Base-by-base conservation (phyloP, 225 moss, liverwort and hornwort species). In the Marchantia paleacea region DNA sequence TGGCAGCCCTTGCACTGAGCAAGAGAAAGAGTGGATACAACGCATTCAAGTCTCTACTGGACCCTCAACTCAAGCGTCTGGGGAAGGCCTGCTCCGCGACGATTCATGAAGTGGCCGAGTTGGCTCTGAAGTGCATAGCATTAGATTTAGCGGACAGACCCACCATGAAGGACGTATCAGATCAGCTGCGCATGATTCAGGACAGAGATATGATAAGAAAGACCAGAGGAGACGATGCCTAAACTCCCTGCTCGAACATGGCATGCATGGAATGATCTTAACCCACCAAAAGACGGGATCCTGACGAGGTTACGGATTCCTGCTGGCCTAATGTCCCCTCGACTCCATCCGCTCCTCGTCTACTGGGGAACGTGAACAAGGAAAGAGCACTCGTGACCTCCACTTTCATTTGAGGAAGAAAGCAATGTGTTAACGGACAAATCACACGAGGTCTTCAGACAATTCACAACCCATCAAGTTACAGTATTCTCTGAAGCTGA, bases 161-260 rank as follows among this genome's bases (percentile, higher is more conserved):
- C n/a, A 73, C 67, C 57, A 80, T 85, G 80, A 80, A 80, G 80
- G 80, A 86, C 20, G 85, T 80, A 18, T 76, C 82, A 52, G 77
- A 82, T 57, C 85, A 83, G 67, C 72, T 85, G 79, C 79, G 85
- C 30, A 86, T 86, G 85, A 77, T 82, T 75, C 80, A 82, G 72
- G 85, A 82, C 53, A 79, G 85, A 73, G 85, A 82, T 22, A 52
- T 86, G 82, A 82, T 83, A 73, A 73, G 85, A 68, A 82, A n/a
- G 48, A 85, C 79, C 49, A 82, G 80, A 86, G 80, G 76, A 55
- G 85, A 86, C 71, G 75, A 49, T 57, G 77, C 74, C 47, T 75
- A 66, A 85, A 18, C 52, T 74, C 60, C 25, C 55, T 18, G 0
- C 55, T 55, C 8, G 13, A 10, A 29, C 13, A 55, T 74, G 52